Percentiles rank a stretch among this genome's conserved stretches.
These are phyloP conservation scores for Pleurotus platypus DNA, from an alignment of 768 basidiomycete genomes.

Conservation along the genomic window DNA sequence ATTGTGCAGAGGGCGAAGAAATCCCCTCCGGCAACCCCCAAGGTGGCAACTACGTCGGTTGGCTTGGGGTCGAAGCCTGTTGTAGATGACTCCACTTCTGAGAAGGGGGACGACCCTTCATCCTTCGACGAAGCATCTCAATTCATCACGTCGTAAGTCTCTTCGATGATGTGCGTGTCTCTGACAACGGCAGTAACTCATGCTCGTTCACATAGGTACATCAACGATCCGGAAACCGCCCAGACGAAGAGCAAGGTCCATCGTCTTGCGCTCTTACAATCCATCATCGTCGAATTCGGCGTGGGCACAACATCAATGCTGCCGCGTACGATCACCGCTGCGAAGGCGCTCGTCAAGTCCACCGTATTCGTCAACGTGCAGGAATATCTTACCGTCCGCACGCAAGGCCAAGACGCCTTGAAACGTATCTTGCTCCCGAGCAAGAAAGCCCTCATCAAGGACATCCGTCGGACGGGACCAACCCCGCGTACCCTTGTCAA, in stretches of 20 bases:
- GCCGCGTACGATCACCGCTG: constrained; percentile 60
- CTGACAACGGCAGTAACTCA: too few relatives aligned
- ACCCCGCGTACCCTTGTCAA: constrained; percentile 59
- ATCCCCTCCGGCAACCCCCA: too few relatives aligned
- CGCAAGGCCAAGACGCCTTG: constrained; percentile 59
- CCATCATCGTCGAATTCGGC: constrained; percentile 76
- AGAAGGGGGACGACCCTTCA: constrained; percentile 29
- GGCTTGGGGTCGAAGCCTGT: constrained; percentile 37
- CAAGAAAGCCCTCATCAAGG: constrained; percentile 56
- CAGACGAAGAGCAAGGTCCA: constrained; percentile 35
- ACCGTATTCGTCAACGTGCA: constrained; percentile 67
- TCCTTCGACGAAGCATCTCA: constrained; percentile 56
- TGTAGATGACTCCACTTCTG: constrained; percentile 36
- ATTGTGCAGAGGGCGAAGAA: too few relatives aligned
- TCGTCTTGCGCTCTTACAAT: constrained; percentile 63
- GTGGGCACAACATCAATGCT: constrained; percentile 35
- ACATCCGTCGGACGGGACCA: constrained; percentile 44
- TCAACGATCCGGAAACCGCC: constrained; percentile 38
- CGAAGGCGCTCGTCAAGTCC: constrained; percentile 64
- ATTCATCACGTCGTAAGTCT: constrained; percentile 60
- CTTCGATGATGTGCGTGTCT: background rate
- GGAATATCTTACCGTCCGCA: constrained; percentile 68
- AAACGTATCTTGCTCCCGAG: constrained; percentile 60
- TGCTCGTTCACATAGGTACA: constrained; percentile 28
- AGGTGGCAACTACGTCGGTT: background rate